Conservation (phyloP, 2,329 filamentous ascomycete genomes). For the Colletotrichum karsti region DNA sequence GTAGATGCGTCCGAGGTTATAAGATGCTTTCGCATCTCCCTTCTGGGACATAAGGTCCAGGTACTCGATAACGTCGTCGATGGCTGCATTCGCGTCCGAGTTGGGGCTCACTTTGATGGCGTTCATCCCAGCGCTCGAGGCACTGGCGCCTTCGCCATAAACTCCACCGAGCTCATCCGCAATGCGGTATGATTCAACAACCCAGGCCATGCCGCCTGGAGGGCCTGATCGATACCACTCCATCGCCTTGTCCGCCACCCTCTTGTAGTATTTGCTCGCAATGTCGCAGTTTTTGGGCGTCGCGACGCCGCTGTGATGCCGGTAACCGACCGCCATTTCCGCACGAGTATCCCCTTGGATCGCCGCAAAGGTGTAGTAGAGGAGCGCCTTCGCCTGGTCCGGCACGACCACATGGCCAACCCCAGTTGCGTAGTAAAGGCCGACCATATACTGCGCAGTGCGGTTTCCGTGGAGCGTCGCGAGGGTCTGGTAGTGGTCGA, state of each 20-base stretch:
- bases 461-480: constrained; percentile 83
- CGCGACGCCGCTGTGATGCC: constrained; percentile 86
- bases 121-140: constrained; percentile 85
- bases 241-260: constrained; percentile 92
- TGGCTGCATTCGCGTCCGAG: constrained; percentile 83
- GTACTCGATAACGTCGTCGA: constrained; percentile 96
- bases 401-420: constrained; percentile 81
- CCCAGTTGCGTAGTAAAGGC: constrained; percentile 94
- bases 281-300: constrained; percentile 86
- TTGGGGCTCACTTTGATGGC: constrained; percentile 77
- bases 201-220: constrained; percentile 83
- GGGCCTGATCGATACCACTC: constrained; percentile 88
- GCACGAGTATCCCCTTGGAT: constrained; percentile 83
- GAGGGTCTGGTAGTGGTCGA: constrained; percentile 81
- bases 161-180: constrained; percentile 92
- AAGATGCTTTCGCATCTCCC: constrained; percentile 87
- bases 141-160: constrained; percentile 94
- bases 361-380: constrained; percentile 96
- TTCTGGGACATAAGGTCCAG: constrained; percentile 90
- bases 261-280: constrained; percentile 89
- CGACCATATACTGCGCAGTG: constrained; percentile 95
- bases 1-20: constrained; percentile 84
- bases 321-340: constrained; percentile 92
- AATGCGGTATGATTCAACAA: constrained; percentile 82
- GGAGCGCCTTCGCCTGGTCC: constrained; percentile 89